Percentiles rank a stretch among this genome's conserved stretches.
Evolutionary conservation across 1,284 basidiomycete genomes (phyloP).

Genomic region (Leccinum glutinopallens): DNA sequence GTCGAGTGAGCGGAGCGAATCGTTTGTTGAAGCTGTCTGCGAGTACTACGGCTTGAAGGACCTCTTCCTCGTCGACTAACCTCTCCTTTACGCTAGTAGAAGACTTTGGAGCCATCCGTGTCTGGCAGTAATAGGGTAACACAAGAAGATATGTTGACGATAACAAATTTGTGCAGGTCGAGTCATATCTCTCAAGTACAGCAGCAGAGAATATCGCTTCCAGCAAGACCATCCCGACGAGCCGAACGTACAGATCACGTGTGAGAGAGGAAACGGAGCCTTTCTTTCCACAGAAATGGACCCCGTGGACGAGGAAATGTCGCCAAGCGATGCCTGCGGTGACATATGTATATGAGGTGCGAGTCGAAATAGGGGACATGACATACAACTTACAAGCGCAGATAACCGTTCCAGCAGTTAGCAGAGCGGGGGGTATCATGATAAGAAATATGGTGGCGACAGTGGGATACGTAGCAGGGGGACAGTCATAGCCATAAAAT

Average conservation of each 20-base stretch:
- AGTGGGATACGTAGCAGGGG: slow-evolving; percentile 58
- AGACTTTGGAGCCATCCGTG: slow-evolving; percentile 64
- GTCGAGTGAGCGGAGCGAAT: slow-evolving; percentile 84
- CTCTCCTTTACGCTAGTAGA: slow-evolving; percentile 59
- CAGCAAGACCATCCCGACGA: slow-evolving; percentile 44
- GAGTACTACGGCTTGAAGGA: slow-evolving; percentile 89
- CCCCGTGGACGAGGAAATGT: slow-evolving; percentile 33
- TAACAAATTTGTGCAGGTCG: slow-evolving; percentile 9
- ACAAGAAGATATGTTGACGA: not conserved
- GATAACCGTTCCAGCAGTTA: slow-evolving; percentile 46
- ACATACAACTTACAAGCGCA: slow-evolving; percentile 34
- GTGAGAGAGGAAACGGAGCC: slow-evolving; percentile 31
- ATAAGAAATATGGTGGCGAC: slow-evolving; percentile 53
- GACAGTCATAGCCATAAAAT: slow-evolving; percentile 63
- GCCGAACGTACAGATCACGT: slow-evolving; percentile 42
- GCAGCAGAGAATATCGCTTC: slow-evolving; percentile 35
- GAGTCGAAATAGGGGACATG: not conserved
- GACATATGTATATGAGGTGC: not conserved
- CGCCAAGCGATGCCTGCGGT: slow-evolving; percentile 30
- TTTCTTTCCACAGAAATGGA: slow-evolving; percentile 31
- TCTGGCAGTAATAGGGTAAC: not conserved
- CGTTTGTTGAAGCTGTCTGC: slow-evolving; percentile 95
- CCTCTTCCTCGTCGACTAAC: slow-evolving; percentile 71
- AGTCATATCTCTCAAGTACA: slow-evolving; percentile 29
- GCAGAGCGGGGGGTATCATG: slow-evolving; percentile 56